Base-by-base conservation (phyloP, 108 stramenopile genomes). In the Conticribra weissflogii region DNA sequence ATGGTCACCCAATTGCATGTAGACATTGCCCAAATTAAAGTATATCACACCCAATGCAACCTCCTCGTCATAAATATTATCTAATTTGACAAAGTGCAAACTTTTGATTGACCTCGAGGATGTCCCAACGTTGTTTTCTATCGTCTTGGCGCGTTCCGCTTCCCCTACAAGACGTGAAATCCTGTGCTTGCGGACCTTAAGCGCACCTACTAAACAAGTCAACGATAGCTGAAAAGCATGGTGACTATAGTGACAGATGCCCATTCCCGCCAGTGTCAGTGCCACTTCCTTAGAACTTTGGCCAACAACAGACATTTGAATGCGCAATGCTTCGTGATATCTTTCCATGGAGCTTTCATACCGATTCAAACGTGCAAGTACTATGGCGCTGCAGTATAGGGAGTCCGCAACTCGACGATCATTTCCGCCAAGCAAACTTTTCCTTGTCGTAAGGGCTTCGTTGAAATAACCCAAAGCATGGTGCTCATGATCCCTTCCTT, bases 261-360 rank as follows among this genome's bases (percentile, higher is more conserved):
- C 81, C 72, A 82, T 71, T 44, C 56, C 71, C 25, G 61, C 66
- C 18, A 79, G 74, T 18, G 74, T 79, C 33, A 54, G 58, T 0
- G 78, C 82, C 44, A 83, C 82, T 27, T 59, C 68, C 27, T 75
- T 61, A 25, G 60, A 56, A 54, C 69, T 68, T 34, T 63, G 66
- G 12, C 78, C 78, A 27, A 28, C 33, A 28, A 60, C 48, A 44
- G 34, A 24, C 62, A 79, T 76, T 59, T 71, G 82, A 49, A 83
- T 83, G 9, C 78, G 72, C 44, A 79, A 58, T 16, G 78, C 67
- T 49, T 79, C 82, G 16, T 83, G 60, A 46, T 59, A 83, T 61
- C 74, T 75, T 36, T 83, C 78, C 68, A 83, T 75, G 1, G 78
- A 73, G 30, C 61, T 70, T 46, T 67, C 57, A 36, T 75, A 76